Percentiles rank a stretch among this genome's conserved stretches.
These are phyloP conservation scores for Penicillium oxalicum DNA, from an alignment of 2,329 filamentous ascomycete species.

Conservation along the genomic window DNA sequence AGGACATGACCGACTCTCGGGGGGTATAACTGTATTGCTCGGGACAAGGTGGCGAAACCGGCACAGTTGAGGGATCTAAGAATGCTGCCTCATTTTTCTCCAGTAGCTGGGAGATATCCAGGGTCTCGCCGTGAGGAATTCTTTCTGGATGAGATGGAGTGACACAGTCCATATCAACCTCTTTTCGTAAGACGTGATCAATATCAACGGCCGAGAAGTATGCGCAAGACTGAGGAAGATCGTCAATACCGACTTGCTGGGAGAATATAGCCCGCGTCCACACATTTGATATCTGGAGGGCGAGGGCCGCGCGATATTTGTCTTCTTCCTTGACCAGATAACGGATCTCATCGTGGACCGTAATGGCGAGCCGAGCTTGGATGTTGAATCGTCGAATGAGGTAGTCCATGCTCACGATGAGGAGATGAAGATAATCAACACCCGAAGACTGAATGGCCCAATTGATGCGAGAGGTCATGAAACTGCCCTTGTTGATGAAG, in stretches of 20 bases:
- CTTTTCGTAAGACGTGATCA: slow-evolving; percentile 91
- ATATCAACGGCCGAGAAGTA: slow-evolving; percentile 96
- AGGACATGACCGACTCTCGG: slow-evolving; percentile 73
- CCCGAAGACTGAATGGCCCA: slow-evolving; percentile 98
- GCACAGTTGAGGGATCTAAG: slow-evolving; percentile 60
- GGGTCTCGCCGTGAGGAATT: slow-evolving; percentile 77
- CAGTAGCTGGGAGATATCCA: slow-evolving; percentile 77
- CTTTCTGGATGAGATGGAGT: slow-evolving; percentile 76
- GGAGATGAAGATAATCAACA: slow-evolving; percentile 91
- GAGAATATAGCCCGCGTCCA: slow-evolving; percentile 98
- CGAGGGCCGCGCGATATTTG: slow-evolving; percentile 84
- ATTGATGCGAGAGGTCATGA: slow-evolving; percentile 94
- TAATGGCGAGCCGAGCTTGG: slow-evolving; percentile 78
- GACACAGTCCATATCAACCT: slow-evolving; percentile 95
- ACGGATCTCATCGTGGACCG: slow-evolving; percentile 94
- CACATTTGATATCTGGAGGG: slow-evolving; percentile 85
- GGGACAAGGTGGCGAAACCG: slow-evolving; percentile 53
- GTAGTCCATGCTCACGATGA: slow-evolving; percentile 93
- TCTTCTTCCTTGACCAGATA: slow-evolving; percentile 83
- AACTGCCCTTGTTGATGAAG: slow-evolving; percentile 81
- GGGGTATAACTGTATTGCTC: slow-evolving; percentile 62
- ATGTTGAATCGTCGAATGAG: slow-evolving; percentile 79
- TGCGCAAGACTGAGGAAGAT: slow-evolving; percentile 87
- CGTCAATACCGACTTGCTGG: slow-evolving; percentile 92
- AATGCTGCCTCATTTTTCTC: slow-evolving; percentile 62